A percentile compares a stretch with the other conserved stretches of the same genome.
Evolutionary conservation across 768 basidiomycete genomes (phyloP).

Genomic region (Psilocybe cyanescens): DNA sequence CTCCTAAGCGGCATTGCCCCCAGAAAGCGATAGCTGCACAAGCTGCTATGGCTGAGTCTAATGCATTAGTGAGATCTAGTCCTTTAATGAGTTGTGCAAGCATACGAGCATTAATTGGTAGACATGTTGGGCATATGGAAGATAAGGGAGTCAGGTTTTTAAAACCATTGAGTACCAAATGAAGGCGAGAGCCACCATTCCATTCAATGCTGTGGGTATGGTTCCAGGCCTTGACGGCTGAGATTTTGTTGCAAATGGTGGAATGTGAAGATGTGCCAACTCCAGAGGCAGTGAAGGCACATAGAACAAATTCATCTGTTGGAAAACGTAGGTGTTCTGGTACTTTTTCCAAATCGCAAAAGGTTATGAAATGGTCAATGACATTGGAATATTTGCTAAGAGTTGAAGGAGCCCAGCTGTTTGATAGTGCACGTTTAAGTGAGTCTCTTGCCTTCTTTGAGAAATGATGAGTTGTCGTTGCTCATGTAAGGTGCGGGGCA

Average conservation of each 20-base stretch:
- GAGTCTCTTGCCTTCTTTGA: background rate
- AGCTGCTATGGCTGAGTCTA: slow-evolving; percentile 28
- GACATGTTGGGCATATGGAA: slow-evolving; percentile 15
- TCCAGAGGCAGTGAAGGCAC: slow-evolving; percentile 30
- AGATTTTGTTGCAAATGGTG: slow-evolving; percentile 25
- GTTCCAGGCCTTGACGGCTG: slow-evolving; percentile 38
- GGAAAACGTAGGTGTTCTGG: slow-evolving; percentile 20
- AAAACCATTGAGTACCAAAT: slow-evolving; percentile 26
- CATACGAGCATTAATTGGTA: slow-evolving; percentile 27
- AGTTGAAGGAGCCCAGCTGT: slow-evolving; percentile 18
- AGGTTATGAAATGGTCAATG: slow-evolving; percentile 15
- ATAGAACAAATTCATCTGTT: slow-evolving; percentile 28
- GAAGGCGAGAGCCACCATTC: slow-evolving; percentile 20
- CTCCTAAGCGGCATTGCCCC: slow-evolving; percentile 35
- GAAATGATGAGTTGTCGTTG: background rate
- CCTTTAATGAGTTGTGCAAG: slow-evolving; percentile 14
- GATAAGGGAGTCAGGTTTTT: slow-evolving; percentile 25
- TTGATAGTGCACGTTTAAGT: slow-evolving; percentile 6
- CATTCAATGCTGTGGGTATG: slow-evolving; percentile 27
- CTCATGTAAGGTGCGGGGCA: too few species aligned
- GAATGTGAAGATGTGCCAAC: slow-evolving; percentile 22
- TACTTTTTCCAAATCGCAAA: slow-evolving; percentile 25
- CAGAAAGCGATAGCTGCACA: slow-evolving; percentile 32
- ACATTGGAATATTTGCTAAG: slow-evolving; percentile 13
- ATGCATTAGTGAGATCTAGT: slow-evolving; percentile 18